Percentiles rank a stretch among this genome's conserved stretches.
These are phyloP conservation scores for Carex sylvatica DNA, from an alignment of 202 grass and related monocot genomes.

Conservation along the genomic window DNA sequence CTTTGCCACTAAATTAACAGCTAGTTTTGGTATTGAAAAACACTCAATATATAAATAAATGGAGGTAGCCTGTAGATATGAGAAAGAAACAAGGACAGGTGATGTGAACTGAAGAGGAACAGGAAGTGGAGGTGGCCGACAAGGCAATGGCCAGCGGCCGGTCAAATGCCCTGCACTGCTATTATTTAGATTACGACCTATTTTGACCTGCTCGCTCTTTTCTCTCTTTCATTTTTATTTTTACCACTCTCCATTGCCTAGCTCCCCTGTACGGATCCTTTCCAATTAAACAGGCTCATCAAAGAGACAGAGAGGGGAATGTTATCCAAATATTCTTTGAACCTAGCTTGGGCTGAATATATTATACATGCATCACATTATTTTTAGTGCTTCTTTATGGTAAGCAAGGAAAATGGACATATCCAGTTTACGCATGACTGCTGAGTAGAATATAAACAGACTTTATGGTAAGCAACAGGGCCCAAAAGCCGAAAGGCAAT, in stretches of 20 bases:
- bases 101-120: not conserved
- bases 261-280: not conserved
- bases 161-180: conserved; percentile 9
- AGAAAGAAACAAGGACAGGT: not conserved
- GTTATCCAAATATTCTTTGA: too few species aligned
- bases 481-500: too few species aligned
- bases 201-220: not conserved
- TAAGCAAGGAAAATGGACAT: not conserved
- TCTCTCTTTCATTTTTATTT: not conserved
- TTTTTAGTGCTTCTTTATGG: too few species aligned
- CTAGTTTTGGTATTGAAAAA: too few species aligned
- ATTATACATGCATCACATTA: too few species aligned
- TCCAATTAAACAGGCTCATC: not conserved
- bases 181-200: conserved; percentile 22
- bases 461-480: not conserved
- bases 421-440: not conserved
- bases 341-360: too few species aligned
- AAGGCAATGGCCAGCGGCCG: not conserved
- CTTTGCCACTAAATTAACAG: too few species aligned
- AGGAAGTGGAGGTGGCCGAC: conserved; percentile 15
- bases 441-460: not conserved
- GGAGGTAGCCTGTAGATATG: too few species aligned
- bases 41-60: too few species aligned
- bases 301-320: not conserved
- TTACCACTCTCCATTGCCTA: too few species aligned